Conservation (phyloP, 331 rosid species). For the Erythrophleum ivorense region DNA sequence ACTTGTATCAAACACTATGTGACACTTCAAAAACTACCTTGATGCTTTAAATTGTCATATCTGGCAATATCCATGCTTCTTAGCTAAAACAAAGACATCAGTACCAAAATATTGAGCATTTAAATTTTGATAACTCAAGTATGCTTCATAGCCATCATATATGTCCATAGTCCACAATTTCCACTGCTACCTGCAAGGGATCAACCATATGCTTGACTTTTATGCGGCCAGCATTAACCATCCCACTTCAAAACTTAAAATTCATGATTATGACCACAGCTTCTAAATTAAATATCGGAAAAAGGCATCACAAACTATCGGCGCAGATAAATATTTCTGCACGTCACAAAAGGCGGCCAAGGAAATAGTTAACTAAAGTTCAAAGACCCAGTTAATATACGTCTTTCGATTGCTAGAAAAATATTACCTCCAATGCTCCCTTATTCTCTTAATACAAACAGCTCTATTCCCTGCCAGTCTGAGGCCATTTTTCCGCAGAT, state of each 20-base stretch:
- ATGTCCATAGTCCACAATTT: constrained; percentile 18
- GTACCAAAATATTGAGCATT: background rate
- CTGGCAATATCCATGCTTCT: background rate
- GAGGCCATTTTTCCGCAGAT: constrained; percentile 66
- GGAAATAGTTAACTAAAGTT: background rate
- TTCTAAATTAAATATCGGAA: background rate
- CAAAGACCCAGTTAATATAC: background rate
- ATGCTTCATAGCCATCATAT: constrained; percentile 22
- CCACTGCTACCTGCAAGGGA: background rate
- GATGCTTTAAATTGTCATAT: background rate
- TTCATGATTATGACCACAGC: constrained; percentile 5
- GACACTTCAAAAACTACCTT: background rate
- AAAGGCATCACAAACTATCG: constrained; percentile 11
- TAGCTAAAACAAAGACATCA: constrained; percentile 1
- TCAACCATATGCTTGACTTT: background rate
- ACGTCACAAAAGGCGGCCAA: background rate
- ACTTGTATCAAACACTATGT: background rate
- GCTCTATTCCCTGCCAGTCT: constrained; percentile 69
- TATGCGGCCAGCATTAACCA: background rate
- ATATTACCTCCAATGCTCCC: constrained; percentile 72
- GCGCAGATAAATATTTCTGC: background rate
- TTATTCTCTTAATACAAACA: constrained; percentile 63
- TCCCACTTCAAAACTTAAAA: background rate
- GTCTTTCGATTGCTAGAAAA: background rate
- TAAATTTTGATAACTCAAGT: background rate